Percentiles rank a stretch among this genome's conserved stretches.
phyloP scores from a whole-genome alignment of 192 early-diverging fungal species.

The Coemansia sp. region DNA sequence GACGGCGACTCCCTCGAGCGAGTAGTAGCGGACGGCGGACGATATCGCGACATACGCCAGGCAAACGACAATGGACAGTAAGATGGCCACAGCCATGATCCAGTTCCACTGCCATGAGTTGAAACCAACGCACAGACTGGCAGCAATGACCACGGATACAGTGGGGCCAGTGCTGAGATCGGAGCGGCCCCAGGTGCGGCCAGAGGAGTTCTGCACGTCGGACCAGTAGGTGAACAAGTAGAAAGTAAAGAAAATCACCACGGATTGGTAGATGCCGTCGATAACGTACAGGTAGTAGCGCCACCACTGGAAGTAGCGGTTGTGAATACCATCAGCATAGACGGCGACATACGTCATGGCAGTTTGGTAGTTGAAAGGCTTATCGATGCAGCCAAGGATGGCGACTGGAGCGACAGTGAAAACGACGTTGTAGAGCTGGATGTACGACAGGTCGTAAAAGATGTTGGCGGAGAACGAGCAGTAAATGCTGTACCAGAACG shows the following conservation, averaged over 20 bases:
- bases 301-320: slow-evolving; percentile 76
- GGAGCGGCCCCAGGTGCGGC: slow-evolving; percentile 57
- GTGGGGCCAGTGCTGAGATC: slow-evolving; percentile 82
- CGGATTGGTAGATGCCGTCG: slow-evolving; percentile 92
- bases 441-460: slow-evolving; percentile 92
- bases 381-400: slow-evolving; percentile 58
- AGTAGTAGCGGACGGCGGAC: slow-evolving; percentile 56
- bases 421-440: slow-evolving; percentile 83
- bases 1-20: slow-evolving; percentile 68
- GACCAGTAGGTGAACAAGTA: slow-evolving; percentile 60
- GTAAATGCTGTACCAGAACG: slow-evolving; percentile 94
- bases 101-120: slow-evolving; percentile 87
- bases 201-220: slow-evolving; percentile 54
- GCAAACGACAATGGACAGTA: slow-evolving; percentile 65
- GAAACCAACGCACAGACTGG: slow-evolving; percentile 76
- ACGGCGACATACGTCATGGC: slow-evolving; percentile 61
- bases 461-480: slow-evolving; percentile 88
- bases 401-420: slow-evolving; percentile 69
- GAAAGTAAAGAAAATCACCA: slow-evolving; percentile 81
- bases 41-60: slow-evolving; percentile 69
- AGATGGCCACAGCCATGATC: slow-evolving; percentile 65
- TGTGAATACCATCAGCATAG: slow-evolving; percentile 83
- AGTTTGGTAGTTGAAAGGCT: slow-evolving; percentile 50
- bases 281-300: slow-evolving; percentile 85
- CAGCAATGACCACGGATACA: slow-evolving; percentile 72